Percentiles rank a stretch among this genome's conserved stretches.
phyloP scores from a whole-genome alignment of 495 filamentous ascomycete species.

The Hypoxylon fragiforme region DNA sequence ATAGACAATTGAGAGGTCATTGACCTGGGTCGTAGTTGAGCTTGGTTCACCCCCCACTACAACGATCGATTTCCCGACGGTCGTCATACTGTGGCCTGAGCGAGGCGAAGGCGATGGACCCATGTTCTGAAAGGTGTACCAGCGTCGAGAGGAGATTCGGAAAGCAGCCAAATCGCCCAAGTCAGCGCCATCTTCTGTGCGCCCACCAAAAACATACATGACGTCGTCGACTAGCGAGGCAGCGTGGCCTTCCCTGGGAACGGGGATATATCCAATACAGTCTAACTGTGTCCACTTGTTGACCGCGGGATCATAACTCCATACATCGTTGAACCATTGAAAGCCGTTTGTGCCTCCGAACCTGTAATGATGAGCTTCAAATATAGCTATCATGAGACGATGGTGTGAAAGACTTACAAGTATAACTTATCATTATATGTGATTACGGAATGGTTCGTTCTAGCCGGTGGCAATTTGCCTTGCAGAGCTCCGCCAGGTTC shows the following conservation, averaged over 20 bases:
- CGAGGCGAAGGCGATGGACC: constrained; percentile 90
- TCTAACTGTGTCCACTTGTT: constrained; percentile 87
- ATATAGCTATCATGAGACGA: not conserved
- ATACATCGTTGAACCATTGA: constrained; percentile 98
- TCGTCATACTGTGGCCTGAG: constrained; percentile 97
- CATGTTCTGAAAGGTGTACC: constrained; percentile 99
- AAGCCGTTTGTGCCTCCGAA: constrained; percentile 96
- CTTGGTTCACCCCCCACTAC: constrained; percentile 94
- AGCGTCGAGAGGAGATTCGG: constrained; percentile 84
- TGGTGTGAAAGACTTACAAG: constrained; percentile 62
- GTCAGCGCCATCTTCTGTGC: constrained; percentile 88
- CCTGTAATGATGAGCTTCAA: constrained; percentile 49
- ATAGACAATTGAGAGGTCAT: constrained; percentile 87
- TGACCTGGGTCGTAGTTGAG: constrained; percentile 74
- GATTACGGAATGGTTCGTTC: constrained; percentile 93
- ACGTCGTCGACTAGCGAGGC: constrained; percentile 91
- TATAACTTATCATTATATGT: constrained; percentile 94
- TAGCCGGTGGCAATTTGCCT: constrained; percentile 78
- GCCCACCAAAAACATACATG: constrained; percentile 99
- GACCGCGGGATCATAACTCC: constrained; percentile 83
- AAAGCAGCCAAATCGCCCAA: constrained; percentile 95
- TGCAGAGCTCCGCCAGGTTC: constrained; percentile 66
- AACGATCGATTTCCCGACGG: constrained; percentile 86
- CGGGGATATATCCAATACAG: constrained; percentile 96
- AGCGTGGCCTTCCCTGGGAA: constrained; percentile 91